Evolutionary conservation across 345 rosid species (phyloP).

Genomic region (Dimocarpus longan): DNA sequence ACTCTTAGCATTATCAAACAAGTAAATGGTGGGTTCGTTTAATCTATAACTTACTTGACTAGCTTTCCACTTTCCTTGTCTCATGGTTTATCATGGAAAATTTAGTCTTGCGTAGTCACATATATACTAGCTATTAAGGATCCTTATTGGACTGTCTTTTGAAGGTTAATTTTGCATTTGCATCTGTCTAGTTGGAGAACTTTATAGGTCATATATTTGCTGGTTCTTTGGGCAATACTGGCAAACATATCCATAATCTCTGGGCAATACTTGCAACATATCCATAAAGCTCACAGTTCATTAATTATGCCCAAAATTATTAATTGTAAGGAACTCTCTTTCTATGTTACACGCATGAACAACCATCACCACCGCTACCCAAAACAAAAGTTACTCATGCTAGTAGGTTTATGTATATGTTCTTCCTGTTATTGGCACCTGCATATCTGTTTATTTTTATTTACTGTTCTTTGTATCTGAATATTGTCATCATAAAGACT

Average conservation of each 20-base stretch:
- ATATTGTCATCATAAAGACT: neutral
- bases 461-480: neutral
- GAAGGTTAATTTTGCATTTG: neutral
- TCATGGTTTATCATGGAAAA: neutral
- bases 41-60: neutral
- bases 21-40: neutral
- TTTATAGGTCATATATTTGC: neutral
- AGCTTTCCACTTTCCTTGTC: neutral
- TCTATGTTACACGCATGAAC: neutral
- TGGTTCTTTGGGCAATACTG: neutral
- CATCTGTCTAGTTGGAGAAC: neutral
- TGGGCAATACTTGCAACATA: neutral
- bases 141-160: neutral
- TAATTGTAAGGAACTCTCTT: neutral
- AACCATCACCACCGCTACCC: neutral
- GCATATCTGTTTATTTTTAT: neutral
- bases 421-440: neutral
- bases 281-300: neutral
- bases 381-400: neutral
- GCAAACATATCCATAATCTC: neutral
- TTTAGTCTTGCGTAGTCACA: neutral
- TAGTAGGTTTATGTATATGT: neutral
- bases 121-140: constrained; percentile 1
- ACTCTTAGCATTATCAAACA: neutral
- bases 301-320: neutral